Conservation (phyloP, 2,329 filamentous ascomycete genomes). For the Pestalotiopsis sp. region DNA sequence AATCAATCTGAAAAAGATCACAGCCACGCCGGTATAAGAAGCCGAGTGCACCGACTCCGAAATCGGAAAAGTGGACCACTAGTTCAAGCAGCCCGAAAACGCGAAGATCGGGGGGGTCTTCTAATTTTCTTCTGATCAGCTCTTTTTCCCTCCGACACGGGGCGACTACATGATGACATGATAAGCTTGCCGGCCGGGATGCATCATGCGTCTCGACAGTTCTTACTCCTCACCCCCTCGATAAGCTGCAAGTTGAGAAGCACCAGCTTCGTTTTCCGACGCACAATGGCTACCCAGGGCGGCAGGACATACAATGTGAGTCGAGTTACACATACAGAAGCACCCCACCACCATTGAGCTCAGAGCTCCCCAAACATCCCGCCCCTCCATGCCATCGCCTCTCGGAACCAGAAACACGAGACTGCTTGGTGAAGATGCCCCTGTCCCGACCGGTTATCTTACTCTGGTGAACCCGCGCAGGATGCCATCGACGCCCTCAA, state of each 20-base stretch:
- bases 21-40: neutral
- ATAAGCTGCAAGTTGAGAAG: constrained; percentile 1
- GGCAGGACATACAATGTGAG: constrained; percentile 17
- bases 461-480: constrained; percentile 42
- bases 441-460: neutral
- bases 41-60: neutral
- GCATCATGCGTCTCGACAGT: constrained; percentile 16
- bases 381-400: constrained; percentile 22
- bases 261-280: neutral
- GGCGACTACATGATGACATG: constrained; percentile 9
- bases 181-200: constrained; percentile 12
- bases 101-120: neutral
- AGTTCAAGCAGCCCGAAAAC: neutral
- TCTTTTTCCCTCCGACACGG: neutral
- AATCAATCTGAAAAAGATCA: too few relatives aligned
- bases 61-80: constrained; percentile 10
- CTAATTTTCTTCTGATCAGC: neutral
- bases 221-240: constrained; percentile 2
- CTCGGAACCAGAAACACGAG: too few relatives aligned
- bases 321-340: neutral
- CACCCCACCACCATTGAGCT: neutral
- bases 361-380: too few relatives aligned
- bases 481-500: constrained; percentile 87
- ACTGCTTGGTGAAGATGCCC: neutral
- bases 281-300: constrained; percentile 16